Evolutionary conservation across 2,329 filamentous ascomycete genomes (phyloP).

Genomic region (Penicillium frequentans): DNA sequence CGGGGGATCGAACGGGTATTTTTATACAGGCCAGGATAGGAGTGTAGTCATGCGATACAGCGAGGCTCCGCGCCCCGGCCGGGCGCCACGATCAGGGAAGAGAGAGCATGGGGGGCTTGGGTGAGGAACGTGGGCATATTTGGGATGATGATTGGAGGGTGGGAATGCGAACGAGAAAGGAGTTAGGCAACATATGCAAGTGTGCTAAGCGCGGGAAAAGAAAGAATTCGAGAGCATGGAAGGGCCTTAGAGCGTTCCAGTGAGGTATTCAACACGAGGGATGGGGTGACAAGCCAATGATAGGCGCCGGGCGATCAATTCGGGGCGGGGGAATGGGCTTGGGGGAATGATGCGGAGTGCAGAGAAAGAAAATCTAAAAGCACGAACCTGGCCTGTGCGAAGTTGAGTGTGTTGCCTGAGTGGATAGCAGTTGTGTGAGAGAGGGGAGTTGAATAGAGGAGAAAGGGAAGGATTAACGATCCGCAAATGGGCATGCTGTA

Average conservation of each 20-base stretch:
- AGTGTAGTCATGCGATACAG: constrained; percentile 18
- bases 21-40: constrained; percentile 14
- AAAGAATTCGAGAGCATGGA: constrained; percentile 7
- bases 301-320: constrained; percentile 14
- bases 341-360: constrained; percentile 12
- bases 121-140: constrained; percentile 11
- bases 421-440: neutral
- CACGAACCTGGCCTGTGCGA: constrained; percentile 19
- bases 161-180: neutral
- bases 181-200: constrained; percentile 3
- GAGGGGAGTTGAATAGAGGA: neutral
- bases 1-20: constrained; percentile 1
- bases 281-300: constrained; percentile 8
- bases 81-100: constrained; percentile 8
- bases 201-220: constrained; percentile 25
- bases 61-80: constrained; percentile 20
- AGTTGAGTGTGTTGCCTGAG: neutral
- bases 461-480: neutral
- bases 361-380: neutral
- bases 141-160: constrained; percentile 16
- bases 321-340: constrained; percentile 5
- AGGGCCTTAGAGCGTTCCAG: constrained; percentile 8
- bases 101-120: neutral
- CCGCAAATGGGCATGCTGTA: neutral
- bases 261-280: constrained; percentile 13